Base-by-base conservation (phyloP, 352 stramenopile genomes). In the Phytophthora podocarpi region DNA sequence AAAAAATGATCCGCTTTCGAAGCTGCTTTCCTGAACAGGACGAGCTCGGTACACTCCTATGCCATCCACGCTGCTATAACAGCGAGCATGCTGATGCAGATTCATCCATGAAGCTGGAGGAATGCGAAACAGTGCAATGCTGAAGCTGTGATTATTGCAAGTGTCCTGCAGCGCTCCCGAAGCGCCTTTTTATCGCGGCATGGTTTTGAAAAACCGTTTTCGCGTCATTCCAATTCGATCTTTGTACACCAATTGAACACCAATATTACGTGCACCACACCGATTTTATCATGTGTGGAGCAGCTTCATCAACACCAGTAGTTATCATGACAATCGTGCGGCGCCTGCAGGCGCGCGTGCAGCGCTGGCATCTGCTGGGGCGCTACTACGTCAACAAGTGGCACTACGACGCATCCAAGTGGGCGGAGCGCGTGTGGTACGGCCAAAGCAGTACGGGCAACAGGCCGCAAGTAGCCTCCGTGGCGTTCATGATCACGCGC, bases 401-500 rank as follows among this genome's bases (percentile, higher is more conserved):
- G 85, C 85, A 91, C 34, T 93, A 93, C 42, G 80, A 92, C 55
- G 82, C 77, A 16, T 80, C 73, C 39, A 94, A 92, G 53, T 89
- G 74, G 77, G 72, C 67, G 45, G 82, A 92, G 45, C 73, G 82
- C 41, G 66, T 91, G 16, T 90, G 81, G 82, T 85, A 89, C 47
- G 85, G 82, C 47, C 65, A 76, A 37, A 64, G 67, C 3, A 80
- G 76, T 40, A 75, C 68, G 16, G 63, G 66, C n/a, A 66, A 65
- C 8, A 50, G 75, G 1, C 66, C 74, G 20, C 63, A 70, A n/a
- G 71, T 87, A 21, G 82, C 82, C 18, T 89, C 81, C 21, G 83
- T 94, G 64, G 82, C 85, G 37, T 94, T 94, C 53, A 94, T 94
- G 85, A 90, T 94, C 73, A 94, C 85, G 56, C 75, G 72, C 61